Evolutionary conservation across 2,329 filamentous ascomycete species (phyloP).

Genomic region (Lecanosticta acicola): DNA sequence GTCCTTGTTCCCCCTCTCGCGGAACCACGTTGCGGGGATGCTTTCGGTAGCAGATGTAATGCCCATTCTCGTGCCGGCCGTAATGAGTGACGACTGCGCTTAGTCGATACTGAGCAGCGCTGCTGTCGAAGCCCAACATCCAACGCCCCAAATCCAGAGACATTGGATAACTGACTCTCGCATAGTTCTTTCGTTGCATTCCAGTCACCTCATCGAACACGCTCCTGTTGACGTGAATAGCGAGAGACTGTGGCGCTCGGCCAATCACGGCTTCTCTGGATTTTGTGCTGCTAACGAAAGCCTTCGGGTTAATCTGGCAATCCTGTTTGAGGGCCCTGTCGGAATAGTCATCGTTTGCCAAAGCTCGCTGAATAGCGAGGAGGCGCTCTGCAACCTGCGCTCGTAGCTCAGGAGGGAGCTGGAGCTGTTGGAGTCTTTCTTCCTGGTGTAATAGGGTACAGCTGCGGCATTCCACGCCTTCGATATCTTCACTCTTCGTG

Average conservation of each 20-base stretch:
- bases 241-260: conserved; percentile 71
- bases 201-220: conserved; percentile 82
- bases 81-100: conserved; percentile 78
- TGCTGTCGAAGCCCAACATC: conserved; percentile 55
- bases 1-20: conserved; percentile 27
- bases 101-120: conserved; percentile 11
- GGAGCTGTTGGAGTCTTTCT: conserved; percentile 46
- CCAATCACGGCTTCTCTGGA: conserved; percentile 84
- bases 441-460: conserved; percentile 68
- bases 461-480: conserved; percentile 84
- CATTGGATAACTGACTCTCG: conserved; percentile 69
- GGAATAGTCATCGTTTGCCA: conserved; percentile 75
- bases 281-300: conserved; percentile 72
- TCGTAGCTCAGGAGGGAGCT: conserved; percentile 41
- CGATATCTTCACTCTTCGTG: conserved; percentile 76
- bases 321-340: conserved; percentile 46
- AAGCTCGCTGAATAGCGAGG: conserved; percentile 59
- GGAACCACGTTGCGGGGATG: conserved; percentile 42
- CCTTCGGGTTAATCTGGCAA: conserved; percentile 50
- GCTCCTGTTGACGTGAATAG: conserved; percentile 85
- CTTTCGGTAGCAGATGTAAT: conserved; percentile 87
- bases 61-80: conserved; percentile 87
- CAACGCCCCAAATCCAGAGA: conserved; percentile 73
- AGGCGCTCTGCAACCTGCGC: conserved; percentile 51
- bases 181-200: conserved; percentile 74